Evolutionary conservation across 176 grass and related monocot genomes (phyloP), one percentile per base, ranked within the genome.

Genomic region (Alloteropsis semialata): DNA sequence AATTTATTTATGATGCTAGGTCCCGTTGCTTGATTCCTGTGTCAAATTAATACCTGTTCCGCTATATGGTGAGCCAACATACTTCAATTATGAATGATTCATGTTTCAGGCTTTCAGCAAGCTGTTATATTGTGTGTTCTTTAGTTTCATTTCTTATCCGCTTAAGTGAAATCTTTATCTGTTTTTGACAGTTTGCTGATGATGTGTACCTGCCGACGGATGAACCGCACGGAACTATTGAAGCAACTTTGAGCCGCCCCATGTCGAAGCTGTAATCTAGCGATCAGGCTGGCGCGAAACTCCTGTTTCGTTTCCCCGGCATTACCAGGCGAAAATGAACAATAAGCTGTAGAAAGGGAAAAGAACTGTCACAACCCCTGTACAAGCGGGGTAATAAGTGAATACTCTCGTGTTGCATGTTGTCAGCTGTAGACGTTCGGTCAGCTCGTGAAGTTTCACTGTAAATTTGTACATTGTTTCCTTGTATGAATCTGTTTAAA

Each of bases 191-290:
- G 93, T 98, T 98, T 83, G 92, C 90, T 45, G 90, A 96, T 79
- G 96, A 98, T 85, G 93, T 98, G 33, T 96, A 96, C 78, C 49
- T 98, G 87, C 96, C 96, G 2, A 98, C 80, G 11, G 89, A 93
- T 78, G 96, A 98, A 60, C 96, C 96, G 3, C 96, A 98, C 56
- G 96, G 96, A 72, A 98, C 92, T 30, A 98, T 98, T 66, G 90
- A 95, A 90, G 96, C 96, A 82, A 93, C 91, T 2, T 2, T 98
- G 64, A 90, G 87, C 54, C 90, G 92, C 12, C 27, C 87, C 39
- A 84, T 87, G 39, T 95, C 96, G 32, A 95, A 91, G 69, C 72
- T 98, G 91, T 98, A 82, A 71, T 75, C 9, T 37, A 56, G 74
- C 66, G 49, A 38, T 72, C 65, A 58, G 38, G 28, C 34, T 48